Conservation (phyloP, 2,329 filamentous ascomycete genomes). For the Stylonectria norvegica region DNA sequence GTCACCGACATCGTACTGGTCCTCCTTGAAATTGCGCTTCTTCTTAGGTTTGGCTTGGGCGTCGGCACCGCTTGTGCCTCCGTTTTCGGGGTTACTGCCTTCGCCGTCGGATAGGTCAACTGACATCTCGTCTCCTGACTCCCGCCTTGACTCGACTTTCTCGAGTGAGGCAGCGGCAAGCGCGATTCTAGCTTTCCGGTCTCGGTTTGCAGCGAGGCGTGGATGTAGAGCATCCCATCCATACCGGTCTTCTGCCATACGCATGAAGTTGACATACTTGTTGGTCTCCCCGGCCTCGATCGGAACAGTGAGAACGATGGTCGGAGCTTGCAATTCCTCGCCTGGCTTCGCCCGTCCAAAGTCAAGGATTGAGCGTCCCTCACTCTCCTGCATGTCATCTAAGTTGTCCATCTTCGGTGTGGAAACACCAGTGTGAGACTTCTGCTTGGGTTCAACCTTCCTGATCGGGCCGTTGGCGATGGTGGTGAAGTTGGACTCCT, state of each 20-base stretch:
- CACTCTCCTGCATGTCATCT: constrained; percentile 44
- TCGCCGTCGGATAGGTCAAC: constrained; percentile 71
- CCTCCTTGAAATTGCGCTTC: constrained; percentile 75
- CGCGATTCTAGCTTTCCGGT: constrained; percentile 82
- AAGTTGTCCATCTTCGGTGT: constrained; percentile 49
- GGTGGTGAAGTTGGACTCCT: constrained; percentile 40
- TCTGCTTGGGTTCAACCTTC: constrained; percentile 47
- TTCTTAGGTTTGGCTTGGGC: constrained; percentile 66
- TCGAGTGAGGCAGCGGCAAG: constrained; percentile 85
- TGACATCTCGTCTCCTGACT: constrained; percentile 79
- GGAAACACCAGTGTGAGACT: constrained; percentile 38
- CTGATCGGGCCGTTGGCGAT: constrained; percentile 42
- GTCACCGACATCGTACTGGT: constrained; percentile 80
- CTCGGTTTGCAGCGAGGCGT: constrained; percentile 80
- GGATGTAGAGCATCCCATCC: constrained; percentile 94
- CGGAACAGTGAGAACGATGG: constrained; percentile 79
- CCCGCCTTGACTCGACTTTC: constrained; percentile 64
- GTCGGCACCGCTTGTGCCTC: constrained; percentile 57
- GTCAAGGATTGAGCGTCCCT: constrained; percentile 57
- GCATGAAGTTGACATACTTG: constrained; percentile 92
- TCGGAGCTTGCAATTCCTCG: constrained; percentile 61
- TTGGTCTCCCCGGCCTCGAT: constrained; percentile 73
- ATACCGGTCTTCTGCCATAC: constrained; percentile 88
- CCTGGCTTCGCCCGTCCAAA: constrained; percentile 58
- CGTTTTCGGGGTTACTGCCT: constrained; percentile 87